Base-by-base conservation (phyloP, 768 basidiomycete species). In the Termitomyces heimii region DNA sequence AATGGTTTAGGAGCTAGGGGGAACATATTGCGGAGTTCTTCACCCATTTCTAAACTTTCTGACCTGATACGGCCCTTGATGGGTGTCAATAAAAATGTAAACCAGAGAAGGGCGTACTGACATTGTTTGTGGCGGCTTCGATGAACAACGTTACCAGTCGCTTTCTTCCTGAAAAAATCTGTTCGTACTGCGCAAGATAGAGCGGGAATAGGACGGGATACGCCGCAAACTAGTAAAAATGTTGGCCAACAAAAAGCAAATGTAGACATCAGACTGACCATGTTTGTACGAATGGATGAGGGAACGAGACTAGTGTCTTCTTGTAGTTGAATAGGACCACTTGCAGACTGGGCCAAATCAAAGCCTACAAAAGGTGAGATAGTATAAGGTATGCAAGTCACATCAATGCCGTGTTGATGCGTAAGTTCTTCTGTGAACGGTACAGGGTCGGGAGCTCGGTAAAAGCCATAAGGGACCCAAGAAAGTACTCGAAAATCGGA, bases 171-270 rank as follows among this genome's bases (percentile, higher is more conserved):
- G 57, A 55, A 20, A 64, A 55, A 6, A 57, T 45, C 7, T 68
- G 61, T 50, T 76, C 62, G 63, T 85, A 87, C 61, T 78, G 77
- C 20, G 74, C 76, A 10, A 87, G 70, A 67, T 87, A 88, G 5
- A 85, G 65, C 5, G 86, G 86, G n/a, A 88, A 66, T 22, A 88
- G 74, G 32, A 88, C 71, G 3, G 86, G 86, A 60, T 82, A 84
- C 37, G 79, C 83, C 24, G 84, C 77, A 20, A 81, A 71, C 85
- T 85, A 61, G 46, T 37, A 28, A 32, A 13, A 13, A 35, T 43
- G 18, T 43, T 34, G 10, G 50, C 22, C 20, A 28, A 40, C 6
- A 20, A 1, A 34, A 14, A n/a, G 22, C 44, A 9, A 34, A 40
- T 28, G 58, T 12, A 48, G 31, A 53, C 53, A 35, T 43, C 63